Evolutionary conservation across 116 monocot genomes (phyloP), one percentile per base, ranked within the genome.

Genomic region (Dioscorea cayenensis): DNA sequence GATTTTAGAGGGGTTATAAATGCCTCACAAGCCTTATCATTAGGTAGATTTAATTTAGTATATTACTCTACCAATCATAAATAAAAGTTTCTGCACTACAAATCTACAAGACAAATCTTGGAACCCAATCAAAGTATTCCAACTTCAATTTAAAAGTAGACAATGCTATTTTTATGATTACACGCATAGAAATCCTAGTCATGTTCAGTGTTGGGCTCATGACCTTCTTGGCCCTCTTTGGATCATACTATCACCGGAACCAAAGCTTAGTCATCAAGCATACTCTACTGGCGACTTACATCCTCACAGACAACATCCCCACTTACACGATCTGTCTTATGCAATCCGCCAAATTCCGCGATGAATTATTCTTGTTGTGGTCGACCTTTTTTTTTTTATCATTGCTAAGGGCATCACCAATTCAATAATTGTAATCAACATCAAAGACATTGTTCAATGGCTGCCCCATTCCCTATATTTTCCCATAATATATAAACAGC

Each of bases 281-380:
- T 17, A 1, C 62, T 62, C 48, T 72, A 14, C 25, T n/a, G 38
- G 35, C 16, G 14, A 14, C 63, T 4, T 61, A 61, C 36, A 22
- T 19, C 0, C 2, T 23, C 43, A 14, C 17, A 13, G 12, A 12
- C 63, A 3, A 0, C 48, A 9, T 63, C 13, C 27, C 25, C 22
- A 4, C 25, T 63, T 63, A 72, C 72, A 49, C 49, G 25, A 22
- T 63, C 12, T 62, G 72, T 4, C 25, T 43, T 16, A 72, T 72
- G 38, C 16, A 72, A 19, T 22, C 23, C 5, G 16, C 63, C n/a
- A n/a, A 27, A 37, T 72, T 63, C 72, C 18, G 16, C 8, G 63
- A 72, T 37, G 61, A 38, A 20, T 16, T 62, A 10, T 63, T 48
- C 61, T n/a, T 14, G 23, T 14, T 72, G 2, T 72, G 72, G 72